Evolutionary conservation across 345 rosid genomes (phyloP), one percentile per base, ranked within the genome.

Genomic region (Pugionium cornutum): DNA sequence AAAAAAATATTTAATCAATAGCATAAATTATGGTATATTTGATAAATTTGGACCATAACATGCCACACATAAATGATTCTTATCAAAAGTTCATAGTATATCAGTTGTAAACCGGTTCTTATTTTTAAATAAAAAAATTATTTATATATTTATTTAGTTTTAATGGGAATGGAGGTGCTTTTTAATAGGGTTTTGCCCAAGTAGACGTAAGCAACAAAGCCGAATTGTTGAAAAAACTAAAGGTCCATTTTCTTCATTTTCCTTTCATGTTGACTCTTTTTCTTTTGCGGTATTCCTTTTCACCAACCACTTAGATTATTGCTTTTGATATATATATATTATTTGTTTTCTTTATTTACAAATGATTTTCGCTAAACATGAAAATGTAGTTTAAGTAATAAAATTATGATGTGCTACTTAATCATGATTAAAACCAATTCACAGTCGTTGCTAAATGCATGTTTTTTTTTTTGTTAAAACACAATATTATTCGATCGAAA

Each of bases 241-340:
- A 64, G 52, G 65, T 43, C 65, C 59, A 71, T 45, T 63, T 63
- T 64, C 58, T 64, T 48, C 51, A 6, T 9, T 55, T 45, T 39
- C 40, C 29, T 4, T 47, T 63, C 46, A 42, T 60, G 36, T 33
- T 64, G 69, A 71, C 69, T 71, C 40, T 39, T 71, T 70, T 40
- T 46, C 33, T 70, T 55, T 40, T 18, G 0, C 18, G 18, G 18
- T 18, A 18, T 63, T 26, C 42, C 7, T 25, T 40, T 49, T 56
- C 64, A 72, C 65, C 47, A 72, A 57, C 70, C 65, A 64, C 70
- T 72, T 33, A 64, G 33, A 64, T 72, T 50, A 56, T 72, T 72
- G 44, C 59, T 1, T 40, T 62, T 32, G 8, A 18, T 45, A 4
- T 56, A 1, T 53, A 6, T 45, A 2, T 18, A 2, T n/a, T 40